A percentile compares a stretch with the other conserved stretches of the same genome.
Evolutionary conservation across 495 filamentous ascomycete species (phyloP).

Genomic region (Hypoxylon lienhwacheense): DNA sequence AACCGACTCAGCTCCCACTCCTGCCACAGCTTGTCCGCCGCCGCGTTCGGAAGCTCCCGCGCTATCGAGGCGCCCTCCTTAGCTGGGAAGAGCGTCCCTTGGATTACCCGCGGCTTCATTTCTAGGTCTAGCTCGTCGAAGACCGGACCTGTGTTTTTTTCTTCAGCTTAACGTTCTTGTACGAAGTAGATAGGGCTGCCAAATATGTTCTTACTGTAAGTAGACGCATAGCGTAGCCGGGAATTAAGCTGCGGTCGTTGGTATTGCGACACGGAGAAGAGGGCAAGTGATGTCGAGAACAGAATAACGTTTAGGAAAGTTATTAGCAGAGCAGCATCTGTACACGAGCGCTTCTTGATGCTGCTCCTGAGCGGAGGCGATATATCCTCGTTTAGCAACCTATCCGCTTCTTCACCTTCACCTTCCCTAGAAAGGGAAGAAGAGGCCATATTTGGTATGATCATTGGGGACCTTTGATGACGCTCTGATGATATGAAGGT

Average conservation of each 20-base stretch:
- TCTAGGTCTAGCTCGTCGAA: conserved; percentile 30
- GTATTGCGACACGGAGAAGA: conserved; percentile 8
- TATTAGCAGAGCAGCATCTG: not conserved
- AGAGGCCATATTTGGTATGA: too few relatives aligned
- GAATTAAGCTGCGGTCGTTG: conserved; percentile 9
- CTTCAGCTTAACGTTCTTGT: not conserved
- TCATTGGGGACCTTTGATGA: too few relatives aligned
- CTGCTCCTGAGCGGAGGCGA: not conserved
- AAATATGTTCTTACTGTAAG: conserved; percentile 15
- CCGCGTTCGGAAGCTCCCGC: conserved; percentile 34
- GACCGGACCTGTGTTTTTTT: conserved; percentile 18
- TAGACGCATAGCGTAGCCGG: conserved; percentile 19
- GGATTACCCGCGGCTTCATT: conserved; percentile 16
- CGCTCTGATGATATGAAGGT: too few relatives aligned
- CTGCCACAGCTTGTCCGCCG: conserved; percentile 38
- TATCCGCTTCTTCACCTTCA: conserved; percentile 9
- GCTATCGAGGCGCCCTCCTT: conserved; percentile 31
- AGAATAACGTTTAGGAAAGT: conserved; percentile 13
- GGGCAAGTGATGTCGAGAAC: conserved; percentile 17
- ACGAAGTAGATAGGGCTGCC: not conserved
- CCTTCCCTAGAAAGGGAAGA: conserved; percentile 1
- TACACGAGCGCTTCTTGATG: not conserved
- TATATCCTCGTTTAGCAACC: conserved; percentile 14
- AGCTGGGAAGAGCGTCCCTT: conserved; percentile 30
- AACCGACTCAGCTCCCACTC: conserved; percentile 38